These are phyloP conservation scores for Apium graveolens DNA, from an alignment of 129 eudicot genomes.

Conservation along the genomic window DNA sequence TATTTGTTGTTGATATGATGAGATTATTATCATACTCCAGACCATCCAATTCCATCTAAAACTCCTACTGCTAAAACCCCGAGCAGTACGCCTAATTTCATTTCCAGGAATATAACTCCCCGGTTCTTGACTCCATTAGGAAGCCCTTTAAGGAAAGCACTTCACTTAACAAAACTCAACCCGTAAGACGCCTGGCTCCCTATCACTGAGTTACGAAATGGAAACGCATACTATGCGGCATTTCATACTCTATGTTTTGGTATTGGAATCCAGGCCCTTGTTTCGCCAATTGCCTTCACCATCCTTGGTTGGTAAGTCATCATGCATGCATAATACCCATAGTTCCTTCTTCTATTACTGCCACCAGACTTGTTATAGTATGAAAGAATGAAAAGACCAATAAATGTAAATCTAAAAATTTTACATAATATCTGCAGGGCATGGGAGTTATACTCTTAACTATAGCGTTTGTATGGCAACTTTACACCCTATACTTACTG, in stretches of 20 bases:
- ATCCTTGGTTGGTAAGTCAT: slow-evolving; percentile 28
- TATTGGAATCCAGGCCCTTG: slow-evolving; percentile 25
- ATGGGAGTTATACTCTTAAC: slow-evolving; percentile 1
- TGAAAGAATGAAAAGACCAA: too few species aligned
- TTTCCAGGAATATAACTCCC: slow-evolving; percentile 3
- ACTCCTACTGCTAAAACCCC: slow-evolving; percentile 1
- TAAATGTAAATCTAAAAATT: not conserved
- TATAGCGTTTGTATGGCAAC: too few species aligned
- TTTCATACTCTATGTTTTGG: slow-evolving; percentile 27
- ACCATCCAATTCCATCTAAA: not conserved
- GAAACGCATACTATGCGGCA: slow-evolving; percentile 15
- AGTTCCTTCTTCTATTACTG: not conserved
- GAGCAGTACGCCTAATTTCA: slow-evolving; percentile 1
- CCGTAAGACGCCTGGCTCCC: slow-evolving; percentile 28
- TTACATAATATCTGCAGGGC: slow-evolving; percentile 13
- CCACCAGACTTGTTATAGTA: not conserved
- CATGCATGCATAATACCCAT: not conserved
- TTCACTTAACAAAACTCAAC: slow-evolving; percentile 14
- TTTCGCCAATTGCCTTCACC: slow-evolving; percentile 22
- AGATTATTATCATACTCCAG: not conserved
- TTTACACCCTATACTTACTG: too few species aligned
- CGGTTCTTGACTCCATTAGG: slow-evolving; percentile 15
- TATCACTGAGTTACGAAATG: slow-evolving; percentile 26
- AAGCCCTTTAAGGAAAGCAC: slow-evolving; percentile 14
- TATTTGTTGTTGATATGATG: too few species aligned